Percentiles rank a stretch among this genome's conserved stretches.
Evolutionary conservation across 2,329 filamentous ascomycete species (phyloP).

Genomic region (Arthrobotrys iridis): DNA sequence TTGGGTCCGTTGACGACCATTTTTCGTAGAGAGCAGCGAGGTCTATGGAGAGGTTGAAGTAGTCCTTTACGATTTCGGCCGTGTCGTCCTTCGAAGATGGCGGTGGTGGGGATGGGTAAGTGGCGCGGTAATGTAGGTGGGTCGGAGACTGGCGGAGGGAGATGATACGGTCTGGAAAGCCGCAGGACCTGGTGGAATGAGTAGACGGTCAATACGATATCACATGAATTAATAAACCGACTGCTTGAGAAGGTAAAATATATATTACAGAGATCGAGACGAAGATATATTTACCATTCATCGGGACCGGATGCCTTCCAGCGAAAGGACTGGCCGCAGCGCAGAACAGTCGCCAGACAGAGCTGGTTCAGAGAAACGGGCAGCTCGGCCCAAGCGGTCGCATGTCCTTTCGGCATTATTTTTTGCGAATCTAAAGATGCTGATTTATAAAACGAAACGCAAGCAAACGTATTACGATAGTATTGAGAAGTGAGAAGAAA

Average conservation of each 20-base stretch:
- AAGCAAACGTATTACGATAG: neutral
- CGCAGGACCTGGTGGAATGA: slow-evolving; percentile 77
- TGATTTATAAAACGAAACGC: neutral
- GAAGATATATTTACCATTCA: slow-evolving; percentile 72
- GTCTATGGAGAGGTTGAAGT: slow-evolving; percentile 86
- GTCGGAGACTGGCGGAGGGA: slow-evolving; percentile 83
- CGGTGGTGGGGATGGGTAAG: slow-evolving; percentile 64
- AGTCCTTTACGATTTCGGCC: slow-evolving; percentile 77
- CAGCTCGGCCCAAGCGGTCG: slow-evolving; percentile 80
- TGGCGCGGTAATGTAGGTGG: slow-evolving; percentile 81
- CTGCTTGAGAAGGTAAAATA: neutral
- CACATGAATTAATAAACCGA: slow-evolving; percentile 20
- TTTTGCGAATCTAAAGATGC: too few relatives aligned
- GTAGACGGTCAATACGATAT: too few relatives aligned
- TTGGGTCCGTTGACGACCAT: slow-evolving; percentile 85
- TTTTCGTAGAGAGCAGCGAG: slow-evolving; percentile 79
- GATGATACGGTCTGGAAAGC: slow-evolving; percentile 83
- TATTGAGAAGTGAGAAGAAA: neutral
- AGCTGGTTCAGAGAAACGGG: slow-evolving; percentile 84
- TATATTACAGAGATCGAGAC: neutral
- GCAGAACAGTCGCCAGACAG: slow-evolving; percentile 91
- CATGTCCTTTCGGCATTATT: slow-evolving; percentile 28
- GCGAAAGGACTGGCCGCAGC: slow-evolving; percentile 95
- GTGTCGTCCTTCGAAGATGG: slow-evolving; percentile 72
- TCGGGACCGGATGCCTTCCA: slow-evolving; percentile 84